Evolutionary conservation across 139 green algal species (phyloP).

Genomic region (Chlorella sp.): DNA sequence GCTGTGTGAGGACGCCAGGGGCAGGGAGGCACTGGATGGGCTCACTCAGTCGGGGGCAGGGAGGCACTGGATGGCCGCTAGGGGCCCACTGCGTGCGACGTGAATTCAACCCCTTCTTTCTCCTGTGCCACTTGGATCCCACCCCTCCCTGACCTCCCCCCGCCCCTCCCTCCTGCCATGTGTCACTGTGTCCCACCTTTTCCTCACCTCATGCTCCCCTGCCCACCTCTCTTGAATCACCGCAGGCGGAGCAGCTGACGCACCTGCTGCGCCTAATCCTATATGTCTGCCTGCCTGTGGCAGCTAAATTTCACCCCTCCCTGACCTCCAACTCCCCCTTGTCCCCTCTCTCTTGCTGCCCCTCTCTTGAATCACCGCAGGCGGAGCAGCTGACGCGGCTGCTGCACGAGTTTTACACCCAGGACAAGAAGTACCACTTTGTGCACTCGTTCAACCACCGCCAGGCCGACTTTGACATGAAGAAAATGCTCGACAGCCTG

Average conservation of each 20-base stretch:
- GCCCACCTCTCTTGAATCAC: not conserved
- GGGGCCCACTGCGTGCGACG: too few relatives aligned
- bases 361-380: not conserved
- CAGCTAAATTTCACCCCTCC: too few relatives aligned
- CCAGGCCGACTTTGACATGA: slow-evolving; percentile 50
- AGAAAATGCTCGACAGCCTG: slow-evolving; percentile 50
- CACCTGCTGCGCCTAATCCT: slow-evolving; percentile 19
- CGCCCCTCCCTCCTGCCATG: too few relatives aligned
- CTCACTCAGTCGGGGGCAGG: too few relatives aligned
- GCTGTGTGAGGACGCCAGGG: not conserved
- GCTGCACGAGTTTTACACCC: slow-evolving; percentile 47
- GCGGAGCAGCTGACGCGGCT: slow-evolving; percentile 33
- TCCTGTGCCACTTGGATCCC: not conserved
- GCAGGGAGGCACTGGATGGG: not conserved
- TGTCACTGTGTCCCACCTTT: too few relatives aligned
- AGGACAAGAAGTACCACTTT: slow-evolving; percentile 44
- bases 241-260: slow-evolving; percentile 38
- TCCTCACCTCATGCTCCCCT: too few relatives aligned
- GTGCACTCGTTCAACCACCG: slow-evolving; percentile 53
- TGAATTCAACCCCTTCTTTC: too few relatives aligned
- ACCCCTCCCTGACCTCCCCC: not conserved
- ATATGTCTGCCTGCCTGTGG: too few relatives aligned
- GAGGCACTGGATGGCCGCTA: too few relatives aligned
- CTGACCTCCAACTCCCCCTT: too few relatives aligned
- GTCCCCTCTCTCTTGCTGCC: not conserved